Conservation (phyloP, 805 yeast genomes). For the Ascoidea rubescens region DNA sequence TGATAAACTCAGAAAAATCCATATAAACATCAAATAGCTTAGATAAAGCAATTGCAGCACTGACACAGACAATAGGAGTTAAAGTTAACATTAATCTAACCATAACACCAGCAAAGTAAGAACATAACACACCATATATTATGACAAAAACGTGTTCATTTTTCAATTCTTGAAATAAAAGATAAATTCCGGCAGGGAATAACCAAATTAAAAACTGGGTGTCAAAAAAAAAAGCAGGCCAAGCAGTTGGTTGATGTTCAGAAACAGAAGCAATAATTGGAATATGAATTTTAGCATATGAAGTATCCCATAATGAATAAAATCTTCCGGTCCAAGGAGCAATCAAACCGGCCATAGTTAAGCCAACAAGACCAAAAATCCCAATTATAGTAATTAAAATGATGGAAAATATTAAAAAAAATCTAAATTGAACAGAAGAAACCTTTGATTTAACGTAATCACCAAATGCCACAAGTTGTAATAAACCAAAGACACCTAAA, state of each 20-base stretch:
- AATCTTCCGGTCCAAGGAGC: conserved; percentile 99
- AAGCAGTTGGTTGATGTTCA: conserved; percentile 99
- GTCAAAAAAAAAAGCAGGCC: conserved; percentile 97
- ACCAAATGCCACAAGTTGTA: conserved; percentile 83
- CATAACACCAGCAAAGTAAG: conserved; percentile 99
- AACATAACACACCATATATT: conserved; percentile 83
- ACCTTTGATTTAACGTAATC: conserved; percentile 66
- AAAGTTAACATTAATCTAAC: conserved; percentile 92
- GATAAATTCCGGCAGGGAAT: conserved; percentile 94
- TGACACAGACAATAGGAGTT: conserved; percentile 91
- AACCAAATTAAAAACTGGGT: conserved; percentile 89
- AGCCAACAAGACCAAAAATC: conserved; percentile 52
- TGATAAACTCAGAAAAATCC: conserved; percentile 33
- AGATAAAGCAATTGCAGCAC: conserved; percentile 81
- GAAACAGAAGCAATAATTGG: conserved; percentile 98
- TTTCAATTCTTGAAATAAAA: conserved; percentile 76
- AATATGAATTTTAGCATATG: conserved; percentile 92
- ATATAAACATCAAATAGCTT: conserved; percentile 72
- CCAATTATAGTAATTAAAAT: conserved; percentile 46
- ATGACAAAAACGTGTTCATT: conserved; percentile 90
- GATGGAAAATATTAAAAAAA: conserved; percentile 49
- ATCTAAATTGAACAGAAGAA: conserved; percentile 58
- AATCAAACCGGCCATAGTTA: conserved; percentile 84
- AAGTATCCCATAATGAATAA: conserved; percentile 96
- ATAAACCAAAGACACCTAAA: conserved; percentile 88